Percentiles rank a stretch among this genome's conserved stretches.
Evolutionary conservation across 2,329 filamentous ascomycete genomes (phyloP).

Genomic region (Stagonosporopsis tanaceti): DNA sequence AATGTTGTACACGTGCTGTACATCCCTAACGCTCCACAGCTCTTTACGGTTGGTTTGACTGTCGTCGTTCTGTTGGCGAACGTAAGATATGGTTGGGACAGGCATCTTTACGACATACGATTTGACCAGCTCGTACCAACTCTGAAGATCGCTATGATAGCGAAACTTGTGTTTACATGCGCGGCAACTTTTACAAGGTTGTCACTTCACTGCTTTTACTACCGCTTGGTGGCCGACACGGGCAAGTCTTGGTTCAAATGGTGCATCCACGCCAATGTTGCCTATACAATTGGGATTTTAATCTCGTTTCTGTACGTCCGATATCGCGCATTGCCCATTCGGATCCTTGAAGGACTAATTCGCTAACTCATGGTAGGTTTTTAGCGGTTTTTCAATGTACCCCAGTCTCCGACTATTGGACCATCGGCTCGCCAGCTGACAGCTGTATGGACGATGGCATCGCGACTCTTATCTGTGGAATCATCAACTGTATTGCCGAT

Average conservation of each 20-base stretch:
- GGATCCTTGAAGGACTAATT: neutral
- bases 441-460: conserved; percentile 54
- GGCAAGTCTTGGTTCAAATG: conserved; percentile 50
- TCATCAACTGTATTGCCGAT: conserved; percentile 56
- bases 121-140: conserved; percentile 31
- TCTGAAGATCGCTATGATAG: conserved; percentile 51
- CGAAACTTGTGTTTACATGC: conserved; percentile 53
- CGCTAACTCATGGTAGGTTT: conserved; percentile 18
- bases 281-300: conserved; percentile 49
- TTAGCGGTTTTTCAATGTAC: conserved; percentile 52
- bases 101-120: conserved; percentile 55
- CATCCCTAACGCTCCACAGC: conserved; percentile 29
- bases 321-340: conserved; percentile 21
- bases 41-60: conserved; percentile 51
- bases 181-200: conserved; percentile 55
- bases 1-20: neutral
- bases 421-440: conserved; percentile 38
- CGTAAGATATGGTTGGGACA: conserved; percentile 52
- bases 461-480: conserved; percentile 49
- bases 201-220: conserved; percentile 57
- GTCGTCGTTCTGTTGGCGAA: conserved; percentile 54
- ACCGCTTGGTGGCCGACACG: conserved; percentile 54
- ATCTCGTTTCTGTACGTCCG: conserved; percentile 41
- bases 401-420: conserved; percentile 55
- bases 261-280: conserved; percentile 50